phyloP scores from a whole-genome alignment of 2,329 filamentous ascomycete species.

The Venturiaceae sp. region DNA sequence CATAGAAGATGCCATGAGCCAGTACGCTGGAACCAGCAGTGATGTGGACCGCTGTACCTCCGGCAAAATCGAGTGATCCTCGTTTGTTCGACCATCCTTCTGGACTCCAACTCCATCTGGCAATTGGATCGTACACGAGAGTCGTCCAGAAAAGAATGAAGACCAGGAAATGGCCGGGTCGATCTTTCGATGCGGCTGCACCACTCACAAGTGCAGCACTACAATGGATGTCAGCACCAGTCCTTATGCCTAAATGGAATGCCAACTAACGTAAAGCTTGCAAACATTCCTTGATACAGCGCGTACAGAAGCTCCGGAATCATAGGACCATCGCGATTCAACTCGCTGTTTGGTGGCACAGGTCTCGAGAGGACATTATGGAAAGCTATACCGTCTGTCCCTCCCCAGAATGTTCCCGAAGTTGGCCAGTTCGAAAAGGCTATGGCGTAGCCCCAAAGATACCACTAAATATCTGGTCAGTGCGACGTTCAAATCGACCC shows the following conservation, averaged over 20 bases:
- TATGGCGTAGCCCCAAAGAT: too few species aligned
- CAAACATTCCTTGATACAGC: neutral
- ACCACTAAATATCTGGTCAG: too few species aligned
- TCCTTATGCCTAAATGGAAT: neutral
- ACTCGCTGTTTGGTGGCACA: too few species aligned
- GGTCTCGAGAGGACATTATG: too few species aligned
- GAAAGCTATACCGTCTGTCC: too few species aligned
- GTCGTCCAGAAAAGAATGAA: conserved; percentile 25
- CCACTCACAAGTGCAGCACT: neutral
- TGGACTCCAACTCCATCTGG: conserved; percentile 70
- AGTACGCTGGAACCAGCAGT: conserved; percentile 62
- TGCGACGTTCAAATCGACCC: too few species aligned
- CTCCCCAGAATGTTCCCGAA: too few species aligned
- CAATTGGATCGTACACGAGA: conserved; percentile 35
- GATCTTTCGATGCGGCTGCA: neutral
- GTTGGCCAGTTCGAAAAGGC: too few species aligned
- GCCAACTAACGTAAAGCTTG: neutral
- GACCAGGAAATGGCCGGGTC: conserved; percentile 20
- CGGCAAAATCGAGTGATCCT: conserved; percentile 64
- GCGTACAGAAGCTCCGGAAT: too few species aligned
- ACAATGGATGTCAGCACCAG: neutral
- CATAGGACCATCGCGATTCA: too few species aligned
- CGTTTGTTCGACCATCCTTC: conserved; percentile 63
- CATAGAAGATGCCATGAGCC: conserved; percentile 57
- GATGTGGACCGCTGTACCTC: conserved; percentile 67